Evolutionary conservation across 768 basidiomycete species (phyloP).

Genomic region (Suillus paluster): DNA sequence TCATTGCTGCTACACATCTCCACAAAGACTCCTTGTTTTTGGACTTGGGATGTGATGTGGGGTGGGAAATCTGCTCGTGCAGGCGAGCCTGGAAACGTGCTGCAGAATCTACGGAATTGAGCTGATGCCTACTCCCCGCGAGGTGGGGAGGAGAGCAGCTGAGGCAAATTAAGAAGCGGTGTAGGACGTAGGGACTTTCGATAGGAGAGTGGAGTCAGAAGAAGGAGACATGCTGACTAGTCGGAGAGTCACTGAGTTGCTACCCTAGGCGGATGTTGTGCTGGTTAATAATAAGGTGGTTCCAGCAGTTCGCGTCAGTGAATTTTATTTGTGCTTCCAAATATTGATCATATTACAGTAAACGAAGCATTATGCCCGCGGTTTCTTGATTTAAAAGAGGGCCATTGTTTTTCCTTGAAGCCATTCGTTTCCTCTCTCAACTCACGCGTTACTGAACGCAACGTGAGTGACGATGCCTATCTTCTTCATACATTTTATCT

Average conservation of each 20-base stretch:
- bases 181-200: conserved; percentile 89
- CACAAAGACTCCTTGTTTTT: conserved; percentile 67
- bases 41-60: conserved; percentile 85
- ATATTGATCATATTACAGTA: conserved; percentile 47
- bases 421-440: conserved; percentile 78
- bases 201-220: conserved; percentile 79
- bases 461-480: conserved; percentile 49
- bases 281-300: conserved; percentile 90
- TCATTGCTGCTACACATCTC: conserved; percentile 55
- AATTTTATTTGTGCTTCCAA: not conserved
- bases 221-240: conserved; percentile 87
- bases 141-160: conserved; percentile 79
- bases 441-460: conserved; percentile 82
- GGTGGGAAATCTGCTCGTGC: conserved; percentile 83
- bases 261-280: conserved; percentile 87
- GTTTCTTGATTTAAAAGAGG: conserved; percentile 94
- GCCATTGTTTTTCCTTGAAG: conserved; percentile 86
- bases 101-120: conserved; percentile 82
- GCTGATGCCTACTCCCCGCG: conserved; percentile 76
- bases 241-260: conserved; percentile 64
- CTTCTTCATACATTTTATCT: not conserved
- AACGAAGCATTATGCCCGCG: conserved; percentile 87
- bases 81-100: conserved; percentile 81
- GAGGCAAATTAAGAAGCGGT: conserved; percentile 73
- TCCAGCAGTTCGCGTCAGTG: conserved; percentile 71